phyloP scores from a whole-genome alignment of 2,329 filamentous ascomycete species.

The Piedraia hortae region DNA sequence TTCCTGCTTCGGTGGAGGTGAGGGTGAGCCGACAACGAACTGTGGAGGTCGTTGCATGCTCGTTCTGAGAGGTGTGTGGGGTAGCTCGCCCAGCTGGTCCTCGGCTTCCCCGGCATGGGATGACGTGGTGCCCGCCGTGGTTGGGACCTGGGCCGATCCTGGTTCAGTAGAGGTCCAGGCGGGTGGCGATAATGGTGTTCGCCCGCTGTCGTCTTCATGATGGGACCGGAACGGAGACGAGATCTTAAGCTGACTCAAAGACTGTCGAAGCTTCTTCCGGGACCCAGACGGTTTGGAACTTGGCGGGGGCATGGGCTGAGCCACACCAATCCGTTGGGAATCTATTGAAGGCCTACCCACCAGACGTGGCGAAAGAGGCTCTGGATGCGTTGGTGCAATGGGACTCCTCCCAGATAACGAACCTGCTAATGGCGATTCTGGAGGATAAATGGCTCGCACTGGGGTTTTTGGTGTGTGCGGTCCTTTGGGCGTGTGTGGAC shows the following conservation, averaged over 20 bases:
- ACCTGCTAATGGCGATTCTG: slow-evolving; percentile 9
- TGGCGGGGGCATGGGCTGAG: slow-evolving; percentile 13
- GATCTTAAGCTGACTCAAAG: slow-evolving; percentile 29
- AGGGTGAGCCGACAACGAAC: slow-evolving; percentile 2
- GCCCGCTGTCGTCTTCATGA: slow-evolving; percentile 19
- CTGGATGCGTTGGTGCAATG: too few relatives aligned
- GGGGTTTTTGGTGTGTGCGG: slow-evolving; percentile 14
- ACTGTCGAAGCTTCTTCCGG: slow-evolving; percentile 7
- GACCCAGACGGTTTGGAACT: slow-evolving; percentile 13
- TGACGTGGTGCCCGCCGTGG: too few relatives aligned
- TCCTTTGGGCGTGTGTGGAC: slow-evolving; percentile 13
- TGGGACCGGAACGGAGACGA: slow-evolving; percentile 24
- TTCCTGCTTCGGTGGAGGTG: slow-evolving; percentile 1
- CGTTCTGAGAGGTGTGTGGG: slow-evolving; percentile 7
- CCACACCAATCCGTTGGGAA: too few relatives aligned
- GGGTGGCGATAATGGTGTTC: slow-evolving; percentile 26
- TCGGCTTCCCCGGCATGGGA: too few relatives aligned
- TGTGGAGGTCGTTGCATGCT: slow-evolving; percentile 11
- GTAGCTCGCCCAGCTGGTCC: too few relatives aligned
- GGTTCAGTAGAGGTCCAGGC: slow-evolving; percentile 23
- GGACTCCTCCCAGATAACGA: too few relatives aligned
- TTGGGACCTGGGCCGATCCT: slow-evolving; percentile 26
- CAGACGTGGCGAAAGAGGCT: too few relatives aligned
- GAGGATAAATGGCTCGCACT: slow-evolving; percentile 22
- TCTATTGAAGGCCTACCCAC: too few relatives aligned